These are phyloP conservation scores for Leishmania lainsoni DNA, from an alignment of 208 protist genomes.

Conservation along the genomic window DNA sequence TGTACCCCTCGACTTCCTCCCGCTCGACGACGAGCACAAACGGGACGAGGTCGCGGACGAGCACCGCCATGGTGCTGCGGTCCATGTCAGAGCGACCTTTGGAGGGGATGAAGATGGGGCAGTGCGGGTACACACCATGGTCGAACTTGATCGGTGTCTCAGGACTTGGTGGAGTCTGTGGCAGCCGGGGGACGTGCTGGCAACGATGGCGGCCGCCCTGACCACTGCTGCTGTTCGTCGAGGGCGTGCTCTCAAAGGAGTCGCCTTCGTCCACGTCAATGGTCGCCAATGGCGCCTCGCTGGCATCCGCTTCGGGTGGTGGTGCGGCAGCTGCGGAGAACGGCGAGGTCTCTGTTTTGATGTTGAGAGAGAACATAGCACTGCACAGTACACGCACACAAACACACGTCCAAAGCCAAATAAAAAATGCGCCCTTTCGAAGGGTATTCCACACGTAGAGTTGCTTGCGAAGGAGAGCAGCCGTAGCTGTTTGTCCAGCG, in stretches of 20 bases:
- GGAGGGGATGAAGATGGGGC: conserved; percentile 83
- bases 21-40: conserved; percentile 82
- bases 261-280: conserved; percentile 19
- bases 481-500: not conserved
- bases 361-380: conserved; percentile 25
- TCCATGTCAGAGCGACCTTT: conserved; percentile 67
- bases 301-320: not conserved
- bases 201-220: not conserved
- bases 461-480: not conserved
- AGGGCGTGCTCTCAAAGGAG: conserved; percentile 23
- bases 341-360: conserved; percentile 13
- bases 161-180: conserved; percentile 5
- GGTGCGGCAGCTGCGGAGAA: not conserved
- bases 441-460: not conserved
- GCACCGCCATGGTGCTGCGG: conserved; percentile 58
- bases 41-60: conserved; percentile 74
- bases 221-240: conserved; percentile 11
- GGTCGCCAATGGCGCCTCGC: conserved; percentile 5
- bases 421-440: not conserved
- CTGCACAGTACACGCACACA: not conserved
- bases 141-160: conserved; percentile 16
- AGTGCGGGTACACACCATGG: conserved; percentile 54
- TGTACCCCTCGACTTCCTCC: conserved; percentile 61
- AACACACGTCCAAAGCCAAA: not conserved
- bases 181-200: not conserved